A percentile compares a stretch with the other conserved stretches of the same genome.
These are phyloP conservation scores for Blepharisma stoltei DNA, from an alignment of 73 alveolate genomes.

Conservation along the genomic window DNA sequence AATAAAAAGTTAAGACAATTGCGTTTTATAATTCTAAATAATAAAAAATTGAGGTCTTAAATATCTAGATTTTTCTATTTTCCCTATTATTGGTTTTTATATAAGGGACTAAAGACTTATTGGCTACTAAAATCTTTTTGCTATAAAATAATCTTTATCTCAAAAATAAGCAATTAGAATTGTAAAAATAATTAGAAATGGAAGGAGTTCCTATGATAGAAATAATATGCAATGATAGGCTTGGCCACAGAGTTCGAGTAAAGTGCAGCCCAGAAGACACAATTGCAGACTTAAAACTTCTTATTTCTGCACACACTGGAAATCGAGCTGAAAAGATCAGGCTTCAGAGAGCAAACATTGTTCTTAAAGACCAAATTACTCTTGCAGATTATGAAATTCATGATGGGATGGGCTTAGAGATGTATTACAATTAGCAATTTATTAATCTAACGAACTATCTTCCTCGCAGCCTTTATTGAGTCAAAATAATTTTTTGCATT, in stretches of 20 bases:
- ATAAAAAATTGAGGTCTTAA: too few species aligned
- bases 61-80: too few species aligned
- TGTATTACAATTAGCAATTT: conserved; percentile 71
- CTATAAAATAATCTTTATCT: neutral
- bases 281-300: conserved; percentile 63
- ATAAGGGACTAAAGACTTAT: neutral
- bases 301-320: conserved; percentile 85
- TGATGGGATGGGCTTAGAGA: conserved; percentile 82
- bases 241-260: conserved; percentile 85
- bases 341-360: conserved; percentile 65
- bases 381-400: conserved; percentile 84
- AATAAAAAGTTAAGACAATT: too few species aligned
- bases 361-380: conserved; percentile 82
- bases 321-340: conserved; percentile 79
- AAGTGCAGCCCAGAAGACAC: conserved; percentile 85
- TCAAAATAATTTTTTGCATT: too few species aligned
- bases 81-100: too few species aligned
- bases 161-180: neutral
- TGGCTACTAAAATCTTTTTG: neutral
- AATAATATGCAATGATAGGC: conserved; percentile 78
- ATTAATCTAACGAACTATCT: too few species aligned
- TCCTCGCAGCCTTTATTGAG: too few species aligned
- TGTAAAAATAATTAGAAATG: conserved; percentile 34
- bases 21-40: too few species aligned
- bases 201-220: conserved; percentile 64